Conservation (phyloP, 176 grass and related monocot species). For the Poa annua region DNA sequence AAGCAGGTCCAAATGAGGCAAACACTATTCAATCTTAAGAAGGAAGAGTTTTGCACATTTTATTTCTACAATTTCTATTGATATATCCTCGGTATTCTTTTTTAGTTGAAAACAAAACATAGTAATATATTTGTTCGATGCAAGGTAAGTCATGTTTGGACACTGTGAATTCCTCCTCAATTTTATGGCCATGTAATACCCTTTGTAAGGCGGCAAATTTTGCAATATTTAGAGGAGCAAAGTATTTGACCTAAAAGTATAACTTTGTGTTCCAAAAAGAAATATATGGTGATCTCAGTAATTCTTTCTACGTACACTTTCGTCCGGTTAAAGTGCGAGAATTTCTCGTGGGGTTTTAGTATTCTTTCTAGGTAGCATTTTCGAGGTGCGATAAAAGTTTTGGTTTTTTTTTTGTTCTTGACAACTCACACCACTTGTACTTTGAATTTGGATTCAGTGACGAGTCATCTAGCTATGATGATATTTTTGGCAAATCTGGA, state of each 20-base stretch:
- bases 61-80: background rate
- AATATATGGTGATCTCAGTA: background rate
- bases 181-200: background rate
- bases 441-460: too few relatives aligned
- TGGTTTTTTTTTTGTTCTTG: too few relatives aligned
- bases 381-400: too few relatives aligned
- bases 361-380: too few relatives aligned
- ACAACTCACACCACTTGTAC: too few relatives aligned
- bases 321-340: background rate
- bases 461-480: background rate
- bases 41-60: background rate
- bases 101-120: background rate
- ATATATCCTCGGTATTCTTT: background rate
- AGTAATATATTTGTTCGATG: background rate
- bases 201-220: background rate
- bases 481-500: background rate
- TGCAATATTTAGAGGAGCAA: background rate
- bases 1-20: conserved; percentile 37
- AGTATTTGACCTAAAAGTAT: too few relatives aligned
- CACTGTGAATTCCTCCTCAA: background rate
- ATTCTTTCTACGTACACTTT: background rate
- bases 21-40: conserved; percentile 5
- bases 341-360: background rate
- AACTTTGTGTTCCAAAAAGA: background rate
- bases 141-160: background rate